These are phyloP conservation scores for Xylariaceae sp. DNA, from an alignment of 2,329 filamentous ascomycete genomes.

Conservation along the genomic window DNA sequence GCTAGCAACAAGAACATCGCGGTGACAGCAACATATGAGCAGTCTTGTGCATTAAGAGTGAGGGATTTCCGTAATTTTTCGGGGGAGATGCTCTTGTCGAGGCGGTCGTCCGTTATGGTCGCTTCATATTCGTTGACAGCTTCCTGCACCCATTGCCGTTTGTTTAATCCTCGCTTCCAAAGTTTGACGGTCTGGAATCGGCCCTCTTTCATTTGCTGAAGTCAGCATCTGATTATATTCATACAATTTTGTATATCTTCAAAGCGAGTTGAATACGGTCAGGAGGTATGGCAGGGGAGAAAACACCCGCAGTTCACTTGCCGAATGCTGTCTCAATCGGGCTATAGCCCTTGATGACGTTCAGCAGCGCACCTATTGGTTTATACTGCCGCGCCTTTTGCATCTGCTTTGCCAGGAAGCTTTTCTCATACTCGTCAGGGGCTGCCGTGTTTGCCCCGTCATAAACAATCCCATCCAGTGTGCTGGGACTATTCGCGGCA, in stretches of 20 bases:
- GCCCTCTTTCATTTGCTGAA: too few relatives aligned
- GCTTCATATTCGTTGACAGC: slow-evolving; percentile 25
- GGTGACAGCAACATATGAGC: slow-evolving; percentile 20
- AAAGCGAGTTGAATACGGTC: too few relatives aligned
- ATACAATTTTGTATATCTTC: too few relatives aligned
- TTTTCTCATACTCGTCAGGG: slow-evolving; percentile 18
- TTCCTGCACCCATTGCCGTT: slow-evolving; percentile 30
- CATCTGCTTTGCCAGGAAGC: slow-evolving; percentile 19
- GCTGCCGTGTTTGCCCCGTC: slow-evolving; percentile 22
- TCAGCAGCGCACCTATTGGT: slow-evolving; percentile 12
- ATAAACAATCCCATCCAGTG: slow-evolving; percentile 29
- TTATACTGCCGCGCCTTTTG: slow-evolving; percentile 13
- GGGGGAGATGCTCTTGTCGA: slow-evolving; percentile 6
- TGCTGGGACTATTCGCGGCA: slow-evolving; percentile 28
- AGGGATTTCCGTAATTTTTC: slow-evolving; percentile 17
- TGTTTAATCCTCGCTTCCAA: slow-evolving; percentile 32
- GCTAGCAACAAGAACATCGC: slow-evolving; percentile 23
- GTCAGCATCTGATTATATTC: too few relatives aligned
- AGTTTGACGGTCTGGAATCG: slow-evolving; percentile 30
- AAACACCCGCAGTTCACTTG: too few relatives aligned
- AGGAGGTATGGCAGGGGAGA: too few relatives aligned
- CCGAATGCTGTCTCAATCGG: slow-evolving; percentile 26
- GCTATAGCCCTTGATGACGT: slow-evolving; percentile 21
- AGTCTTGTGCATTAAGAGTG: slow-evolving; percentile 19
- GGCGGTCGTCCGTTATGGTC: slow-evolving; percentile 7